These are phyloP conservation scores for Geotrichum siamense DNA, from an alignment of 1,139 yeast genomes.

Conservation along the genomic window DNA sequence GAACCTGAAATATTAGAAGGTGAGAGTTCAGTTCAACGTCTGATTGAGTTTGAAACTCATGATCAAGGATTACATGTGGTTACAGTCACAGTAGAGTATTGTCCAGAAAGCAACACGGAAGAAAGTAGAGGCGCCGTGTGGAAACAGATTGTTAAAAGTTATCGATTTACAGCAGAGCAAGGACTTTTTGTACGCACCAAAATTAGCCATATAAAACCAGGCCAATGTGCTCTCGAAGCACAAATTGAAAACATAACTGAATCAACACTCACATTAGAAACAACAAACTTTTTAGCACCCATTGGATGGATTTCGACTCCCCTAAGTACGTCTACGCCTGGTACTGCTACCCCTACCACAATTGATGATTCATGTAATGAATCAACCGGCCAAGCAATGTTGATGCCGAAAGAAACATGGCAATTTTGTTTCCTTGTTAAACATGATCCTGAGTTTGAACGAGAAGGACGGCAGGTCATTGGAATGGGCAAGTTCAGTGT, in stretches of 20 bases:
- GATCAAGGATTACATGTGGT: conserved; percentile 31
- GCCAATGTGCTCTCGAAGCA: conserved; percentile 29
- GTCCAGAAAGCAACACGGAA: conserved; percentile 2
- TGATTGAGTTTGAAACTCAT: conserved; percentile 28
- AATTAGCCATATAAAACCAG: conserved; percentile 21
- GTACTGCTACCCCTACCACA: not conserved
- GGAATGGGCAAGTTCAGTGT: conserved; percentile 27
- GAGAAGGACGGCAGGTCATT: conserved; percentile 19
- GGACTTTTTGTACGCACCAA: conserved; percentile 32
- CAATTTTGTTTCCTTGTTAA: conserved; percentile 22
- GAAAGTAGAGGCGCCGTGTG: conserved; percentile 5
- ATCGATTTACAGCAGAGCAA: conserved; percentile 30
- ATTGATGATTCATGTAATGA: conserved; percentile 18
- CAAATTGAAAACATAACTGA: conserved; percentile 34
- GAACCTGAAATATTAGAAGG: conserved; percentile 21
- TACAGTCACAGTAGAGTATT: conserved; percentile 25
- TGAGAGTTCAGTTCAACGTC: conserved; percentile 21
- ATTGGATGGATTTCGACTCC: conserved; percentile 27
- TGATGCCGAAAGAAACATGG: conserved; percentile 25
- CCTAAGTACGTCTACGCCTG: not conserved
- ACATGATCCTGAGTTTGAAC: conserved; percentile 15
- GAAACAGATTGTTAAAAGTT: conserved; percentile 25
- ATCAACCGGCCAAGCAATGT: conserved; percentile 20
- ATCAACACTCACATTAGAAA: conserved; percentile 29
- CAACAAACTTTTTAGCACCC: conserved; percentile 28